A percentile compares a stretch with the other conserved stretches of the same genome.
Evolutionary conservation across 495 filamentous ascomycete genomes (phyloP).

Genomic region (Penicillium ucsense): DNA sequence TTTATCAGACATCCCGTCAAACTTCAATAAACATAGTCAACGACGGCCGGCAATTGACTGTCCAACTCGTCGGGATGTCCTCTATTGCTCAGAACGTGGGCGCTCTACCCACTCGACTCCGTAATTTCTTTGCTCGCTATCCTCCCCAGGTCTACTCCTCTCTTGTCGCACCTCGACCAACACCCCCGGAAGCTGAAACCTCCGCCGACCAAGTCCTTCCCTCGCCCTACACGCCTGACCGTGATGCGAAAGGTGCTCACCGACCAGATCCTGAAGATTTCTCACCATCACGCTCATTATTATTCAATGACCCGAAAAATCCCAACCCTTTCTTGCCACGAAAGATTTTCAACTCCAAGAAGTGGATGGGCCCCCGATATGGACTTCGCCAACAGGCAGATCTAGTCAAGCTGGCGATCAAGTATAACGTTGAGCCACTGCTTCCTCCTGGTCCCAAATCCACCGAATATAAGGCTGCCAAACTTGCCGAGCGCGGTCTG

Average conservation of each 20-base stretch:
- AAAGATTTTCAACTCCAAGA: slow-evolving; percentile 60
- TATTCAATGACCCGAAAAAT: slow-evolving; percentile 21
- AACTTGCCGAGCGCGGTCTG: slow-evolving; percentile 61
- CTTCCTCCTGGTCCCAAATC: slow-evolving; percentile 71
- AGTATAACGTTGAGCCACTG: slow-evolving; percentile 74
- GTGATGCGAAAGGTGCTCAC: slow-evolving; percentile 34
- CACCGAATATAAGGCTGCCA: slow-evolving; percentile 54
- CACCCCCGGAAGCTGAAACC: slow-evolving; percentile 19
- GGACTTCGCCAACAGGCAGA: slow-evolving; percentile 85
- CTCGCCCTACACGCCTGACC: slow-evolving; percentile 39
- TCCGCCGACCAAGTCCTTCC: slow-evolving; percentile 19
- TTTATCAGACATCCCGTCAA: slow-evolving; percentile 5
- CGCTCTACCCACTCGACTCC: slow-evolving; percentile 55
- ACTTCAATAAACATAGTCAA: slow-evolving; percentile 2
- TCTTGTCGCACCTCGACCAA: slow-evolving; percentile 30
- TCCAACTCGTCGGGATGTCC: slow-evolving; percentile 18
- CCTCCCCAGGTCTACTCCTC: slow-evolving; percentile 52
- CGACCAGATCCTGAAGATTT: slow-evolving; percentile 23
- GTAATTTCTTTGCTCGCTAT: slow-evolving; percentile 80
- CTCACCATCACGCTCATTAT: slow-evolving; percentile 27
- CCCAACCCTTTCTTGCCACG: slow-evolving; percentile 69
- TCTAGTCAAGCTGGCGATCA: slow-evolving; percentile 73
- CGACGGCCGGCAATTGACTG: not conserved
- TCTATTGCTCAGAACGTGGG: slow-evolving; percentile 7
- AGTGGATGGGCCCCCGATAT: slow-evolving; percentile 71